phyloP scores from a whole-genome alignment of 495 filamentous ascomycete genomes.

The Penicillium bialowiezense region DNA sequence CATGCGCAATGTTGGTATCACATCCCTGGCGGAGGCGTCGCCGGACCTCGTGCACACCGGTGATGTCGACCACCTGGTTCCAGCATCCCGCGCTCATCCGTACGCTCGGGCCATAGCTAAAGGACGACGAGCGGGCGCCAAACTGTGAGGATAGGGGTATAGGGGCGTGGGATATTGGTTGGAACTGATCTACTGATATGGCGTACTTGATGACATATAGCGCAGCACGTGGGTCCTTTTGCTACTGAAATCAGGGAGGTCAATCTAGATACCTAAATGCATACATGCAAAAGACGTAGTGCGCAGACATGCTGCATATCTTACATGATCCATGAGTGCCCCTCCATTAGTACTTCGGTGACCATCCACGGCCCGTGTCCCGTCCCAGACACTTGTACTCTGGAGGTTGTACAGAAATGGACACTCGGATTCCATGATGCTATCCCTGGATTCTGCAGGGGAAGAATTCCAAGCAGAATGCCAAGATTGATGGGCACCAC shows the following conservation, averaged over 20 bases:
- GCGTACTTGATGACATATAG: not conserved
- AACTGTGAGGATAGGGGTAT: constrained; percentile 6
- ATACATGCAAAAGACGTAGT: no score
- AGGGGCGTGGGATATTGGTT: not conserved
- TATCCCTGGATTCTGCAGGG: not conserved
- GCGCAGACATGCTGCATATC: no score
- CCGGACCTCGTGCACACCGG: constrained; percentile 68
- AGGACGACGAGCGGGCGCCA: constrained; percentile 15
- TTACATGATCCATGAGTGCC: no score
- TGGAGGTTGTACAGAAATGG: no score
- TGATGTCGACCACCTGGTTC: constrained; percentile 68
- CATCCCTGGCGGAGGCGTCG: constrained; percentile 64
- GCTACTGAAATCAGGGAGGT: not conserved
- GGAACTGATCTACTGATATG: not conserved
- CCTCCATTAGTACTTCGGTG: no score
- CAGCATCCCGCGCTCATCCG: constrained; percentile 55
- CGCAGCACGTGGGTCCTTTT: not conserved
- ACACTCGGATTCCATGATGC: not conserved
- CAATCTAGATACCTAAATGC: no score
- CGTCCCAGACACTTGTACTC: no score
- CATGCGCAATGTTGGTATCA: constrained; percentile 77
- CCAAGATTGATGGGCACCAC: constrained; percentile 1
- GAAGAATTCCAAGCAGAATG: not conserved
- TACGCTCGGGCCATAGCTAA: constrained; percentile 49
- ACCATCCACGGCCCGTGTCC: no score